Conservation (phyloP, 176 grass and related monocot genomes). For the Ananas comosus region DNA sequence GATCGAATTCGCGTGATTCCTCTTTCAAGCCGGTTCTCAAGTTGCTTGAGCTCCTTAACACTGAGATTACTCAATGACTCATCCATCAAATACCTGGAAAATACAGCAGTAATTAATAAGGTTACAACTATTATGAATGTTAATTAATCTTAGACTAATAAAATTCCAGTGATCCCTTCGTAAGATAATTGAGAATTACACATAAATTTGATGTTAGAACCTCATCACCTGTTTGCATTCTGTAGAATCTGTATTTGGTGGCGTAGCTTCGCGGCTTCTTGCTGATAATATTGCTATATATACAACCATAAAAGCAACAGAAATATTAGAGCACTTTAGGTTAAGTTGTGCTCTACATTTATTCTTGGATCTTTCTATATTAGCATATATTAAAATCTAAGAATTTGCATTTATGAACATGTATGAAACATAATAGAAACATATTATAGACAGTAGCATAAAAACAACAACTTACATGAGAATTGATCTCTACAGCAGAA, state of each 20-base stretch:
- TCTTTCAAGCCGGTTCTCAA: conserved; percentile 67
- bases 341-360: no score
- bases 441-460: neutral
- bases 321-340: no score
- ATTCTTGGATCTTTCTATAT: no score
- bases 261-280: conserved; percentile 59
- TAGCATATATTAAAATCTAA: no score
- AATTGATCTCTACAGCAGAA: conserved; percentile 58
- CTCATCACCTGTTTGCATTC: conserved; percentile 58
- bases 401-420: no score
- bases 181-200: no score
- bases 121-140: no score
- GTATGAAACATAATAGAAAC: no score
- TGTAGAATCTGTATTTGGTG: conserved; percentile 87
- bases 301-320: conserved; percentile 4
- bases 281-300: conserved; percentile 93
- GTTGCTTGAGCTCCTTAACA: conserved; percentile 68
- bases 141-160: no score
- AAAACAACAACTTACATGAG: conserved; percentile 33
- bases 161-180: no score
- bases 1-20: conserved; percentile 63
- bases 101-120: neutral
- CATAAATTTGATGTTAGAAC: no score
- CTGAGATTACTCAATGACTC: conserved; percentile 41
- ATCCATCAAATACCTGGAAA: conserved; percentile 44